Base-by-base conservation (phyloP, 805 yeast genomes). In the Hanseniaspora valbyensis region DNA sequence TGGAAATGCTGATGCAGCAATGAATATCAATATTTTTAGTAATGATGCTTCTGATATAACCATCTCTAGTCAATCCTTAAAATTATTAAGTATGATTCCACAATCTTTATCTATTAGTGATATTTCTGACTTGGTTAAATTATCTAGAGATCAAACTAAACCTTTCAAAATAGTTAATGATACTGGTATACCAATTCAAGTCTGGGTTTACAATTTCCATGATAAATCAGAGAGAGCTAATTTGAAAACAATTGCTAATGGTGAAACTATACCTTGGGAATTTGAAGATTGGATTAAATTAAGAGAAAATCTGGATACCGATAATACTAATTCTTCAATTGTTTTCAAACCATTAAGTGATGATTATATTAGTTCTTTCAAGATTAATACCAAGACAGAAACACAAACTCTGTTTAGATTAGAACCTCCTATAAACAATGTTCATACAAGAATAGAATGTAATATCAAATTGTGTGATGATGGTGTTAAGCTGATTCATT, bases 251-350 rank as follows among this genome's bases (percentile, higher is more conserved):
- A 60, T 84, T 14, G 63, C 68, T 36, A 70, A 78, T 46, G 75
- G 75, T 1, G 77, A 75, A 4, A 63, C 65, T 3, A 61, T 76
- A 4, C 82, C 85, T 0, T 92, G 97, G 96, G 80, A 88, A 37
- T 94, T 94, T 68, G 95, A 89, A 59, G 96, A 90, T 61, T 92
- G 97, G 96, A 73, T 85, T 54, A 73, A 73, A 28, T 75, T 88
- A 22, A 80, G 98, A 64, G 95, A 90, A 59, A 78, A 79, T 50
- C 67, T 89, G 51, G 80, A 77, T 54, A 76, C 82, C 3, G 82
- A 82, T 50, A 77, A 73, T 38, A 76, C 74, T 18, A 71, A 70
- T n/a, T 80, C 78, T 42, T 67, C 72, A 3, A 65, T 90, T 28
- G 87, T 83, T 0, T 70, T 89, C n/a, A 70, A 72, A 40, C 63